phyloP scores from a whole-genome alignment of 2,329 filamentous ascomycete genomes.

The Graphilbum fragrans region DNA sequence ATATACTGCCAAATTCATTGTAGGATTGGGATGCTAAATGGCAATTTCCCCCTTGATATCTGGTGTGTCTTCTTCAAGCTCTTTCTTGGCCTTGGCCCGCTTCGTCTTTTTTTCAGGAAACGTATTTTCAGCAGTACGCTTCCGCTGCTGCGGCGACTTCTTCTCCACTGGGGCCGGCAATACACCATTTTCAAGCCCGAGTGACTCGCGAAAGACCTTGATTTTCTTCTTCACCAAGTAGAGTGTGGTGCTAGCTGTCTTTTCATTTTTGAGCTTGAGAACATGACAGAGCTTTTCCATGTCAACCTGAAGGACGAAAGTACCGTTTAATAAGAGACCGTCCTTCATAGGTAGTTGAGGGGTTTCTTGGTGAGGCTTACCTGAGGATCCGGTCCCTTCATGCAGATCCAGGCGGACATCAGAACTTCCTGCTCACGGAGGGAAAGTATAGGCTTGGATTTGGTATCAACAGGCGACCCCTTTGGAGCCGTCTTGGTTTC shows the following conservation, averaged over 20 bases:
- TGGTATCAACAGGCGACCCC: too few relatives aligned
- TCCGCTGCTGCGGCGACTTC: conserved; percentile 1
- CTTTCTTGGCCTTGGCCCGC: conserved; percentile 1
- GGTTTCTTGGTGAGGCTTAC: too few relatives aligned
- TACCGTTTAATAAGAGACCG: too few relatives aligned
- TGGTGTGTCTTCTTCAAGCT: background rate
- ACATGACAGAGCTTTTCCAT: conserved; percentile 5
- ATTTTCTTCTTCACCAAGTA: conserved; percentile 8
- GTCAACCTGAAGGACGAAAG: conserved; percentile 3
- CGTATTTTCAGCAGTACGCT: background rate
- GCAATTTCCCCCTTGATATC: too few relatives aligned
- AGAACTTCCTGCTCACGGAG: conserved; percentile 8
- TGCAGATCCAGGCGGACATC: conserved; percentile 8
- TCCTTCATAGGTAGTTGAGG: too few relatives aligned
- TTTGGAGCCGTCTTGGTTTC: too few relatives aligned
- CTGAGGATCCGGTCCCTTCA: conserved; percentile 8
- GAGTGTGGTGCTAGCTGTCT: conserved; percentile 5
- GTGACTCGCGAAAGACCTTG: conserved; percentile 1
- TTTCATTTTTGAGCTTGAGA: conserved; percentile 6
- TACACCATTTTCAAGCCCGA: background rate
- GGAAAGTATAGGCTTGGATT: background rate
- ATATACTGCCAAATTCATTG: too few relatives aligned
- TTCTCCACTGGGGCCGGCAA: background rate
- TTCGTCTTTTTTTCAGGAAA: conserved; percentile 3
- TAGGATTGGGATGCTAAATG: too few relatives aligned